Evolutionary conservation across 305 asterid genomes (phyloP).

Genomic region (Fraxinus greggii): DNA sequence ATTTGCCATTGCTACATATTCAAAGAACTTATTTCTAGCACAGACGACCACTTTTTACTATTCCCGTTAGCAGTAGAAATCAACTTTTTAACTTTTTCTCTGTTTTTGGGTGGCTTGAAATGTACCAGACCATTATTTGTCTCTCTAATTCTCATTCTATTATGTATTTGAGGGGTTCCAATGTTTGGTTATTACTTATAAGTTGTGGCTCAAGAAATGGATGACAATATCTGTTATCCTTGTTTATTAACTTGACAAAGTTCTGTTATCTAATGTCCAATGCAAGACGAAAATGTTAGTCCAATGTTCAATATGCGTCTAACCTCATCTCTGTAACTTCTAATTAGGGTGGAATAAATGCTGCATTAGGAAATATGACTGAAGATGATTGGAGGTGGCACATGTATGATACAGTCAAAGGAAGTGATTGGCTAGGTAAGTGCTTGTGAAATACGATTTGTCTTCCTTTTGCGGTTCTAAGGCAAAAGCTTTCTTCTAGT

Average conservation of each 20-base stretch:
- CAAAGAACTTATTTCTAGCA: neutral
- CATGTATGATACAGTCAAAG: conserved; percentile 98
- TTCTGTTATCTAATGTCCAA: conserved; percentile 2
- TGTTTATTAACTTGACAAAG: neutral
- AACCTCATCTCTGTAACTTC: conserved; percentile 5
- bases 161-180: neutral
- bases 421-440: conserved; percentile 98
- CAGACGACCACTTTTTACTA: neutral
- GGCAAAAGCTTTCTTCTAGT: neutral
- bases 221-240: neutral
- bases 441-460: neutral
- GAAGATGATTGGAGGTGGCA: conserved; percentile 99
- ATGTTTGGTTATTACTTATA: neutral
- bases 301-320: conserved; percentile 2
- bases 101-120: neutral
- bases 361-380: conserved; percentile 94
- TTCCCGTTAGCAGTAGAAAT: neutral
- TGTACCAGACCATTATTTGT: neutral
- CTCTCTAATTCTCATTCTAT: neutral
- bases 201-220: neutral
- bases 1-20: neutral
- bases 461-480: neutral
- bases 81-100: neutral
- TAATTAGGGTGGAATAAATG: conserved; percentile 93
- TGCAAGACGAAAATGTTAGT: neutral